Evolutionary conservation across 2,329 filamentous ascomycete genomes (phyloP).

Genomic region (Alternaria sp.): DNA sequence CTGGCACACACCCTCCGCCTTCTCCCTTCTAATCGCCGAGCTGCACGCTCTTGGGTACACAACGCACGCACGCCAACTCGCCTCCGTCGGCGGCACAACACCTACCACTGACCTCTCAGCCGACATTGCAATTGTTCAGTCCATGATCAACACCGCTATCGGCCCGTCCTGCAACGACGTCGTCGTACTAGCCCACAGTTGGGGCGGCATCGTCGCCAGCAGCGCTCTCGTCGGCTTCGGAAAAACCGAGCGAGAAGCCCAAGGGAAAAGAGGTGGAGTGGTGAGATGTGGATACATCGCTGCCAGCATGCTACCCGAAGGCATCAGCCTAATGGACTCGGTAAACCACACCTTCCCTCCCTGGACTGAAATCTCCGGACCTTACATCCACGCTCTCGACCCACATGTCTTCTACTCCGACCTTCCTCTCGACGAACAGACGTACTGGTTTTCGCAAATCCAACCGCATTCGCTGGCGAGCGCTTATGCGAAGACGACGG

Average conservation of each 20-base stretch:
- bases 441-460: slow-evolving; percentile 22
- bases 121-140: slow-evolving; percentile 44
- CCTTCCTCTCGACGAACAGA: slow-evolving; percentile 28
- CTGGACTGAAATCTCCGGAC: neutral
- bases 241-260: slow-evolving; percentile 40
- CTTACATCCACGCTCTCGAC: neutral
- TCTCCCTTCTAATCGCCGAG: slow-evolving; percentile 29
- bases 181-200: slow-evolving; percentile 53
- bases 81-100: slow-evolving; percentile 32
- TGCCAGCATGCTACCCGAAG: slow-evolving; percentile 47
- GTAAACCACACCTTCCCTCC: neutral
- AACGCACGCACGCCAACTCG: slow-evolving; percentile 34
- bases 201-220: slow-evolving; percentile 51
- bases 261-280: slow-evolving; percentile 50
- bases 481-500: slow-evolving; percentile 31
- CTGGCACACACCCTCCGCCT: slow-evolving; percentile 45
- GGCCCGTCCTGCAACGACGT: slow-evolving; percentile 46
- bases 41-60: slow-evolving; percentile 43
- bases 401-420: slow-evolving; percentile 37
- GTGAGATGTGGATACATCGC: slow-evolving; percentile 45
- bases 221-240: slow-evolving; percentile 46
- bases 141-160: slow-evolving; percentile 45
- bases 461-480: slow-evolving; percentile 33
- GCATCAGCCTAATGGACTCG: slow-evolving; percentile 35
- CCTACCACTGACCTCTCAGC: slow-evolving; percentile 38